Base-by-base conservation (phyloP, 2,329 filamentous ascomycete genomes). In the Penicillium corylophilum region DNA sequence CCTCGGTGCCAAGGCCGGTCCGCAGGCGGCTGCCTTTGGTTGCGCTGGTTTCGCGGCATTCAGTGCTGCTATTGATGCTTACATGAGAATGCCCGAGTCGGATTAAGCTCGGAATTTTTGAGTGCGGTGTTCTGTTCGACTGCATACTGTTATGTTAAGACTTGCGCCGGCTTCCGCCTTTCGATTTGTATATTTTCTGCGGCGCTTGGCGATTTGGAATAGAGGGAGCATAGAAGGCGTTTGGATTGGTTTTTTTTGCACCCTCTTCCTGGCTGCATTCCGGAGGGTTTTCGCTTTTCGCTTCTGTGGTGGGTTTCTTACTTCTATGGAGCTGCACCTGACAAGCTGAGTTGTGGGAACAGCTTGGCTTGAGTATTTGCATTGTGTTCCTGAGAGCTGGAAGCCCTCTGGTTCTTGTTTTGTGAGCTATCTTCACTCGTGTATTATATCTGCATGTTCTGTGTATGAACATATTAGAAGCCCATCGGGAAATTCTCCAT, bases 31-130 rank as follows among this genome's bases (percentile, higher is more conserved):
- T 44, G 87, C 85, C 1, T 81, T 95, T 4, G 94, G 94, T 1
- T 97, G 93, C 72, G 88, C 85, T 12, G 94, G 93, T 1, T 99
- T 99, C 73, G 94, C 94, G 50, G 92, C 90, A 1, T 97, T 97
- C 65, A 89, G 85, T 70, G 85, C 89, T 13, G 93, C 92, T 0
- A 96, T 97, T 69, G 93, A 97, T 79, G 85, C 84, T 31, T 96
- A 90, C 70, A 90, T 96, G 90, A 77, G 89, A 64, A 87, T 87
- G 79, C 88, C 88, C 10, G 67, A 67, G 52, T 60, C 83, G 31
- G 60, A 62, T 22, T 60, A 55, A 44, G 43, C 10, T 29, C 12
- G 10, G 28, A 18, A 24, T 47, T 4, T 16, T 20, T 53, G 28
- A 28, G 10, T 18, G 35, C 26, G 26, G 4, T 28, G 26, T 28